Evolutionary conservation across 768 basidiomycete genomes (phyloP), one percentile per base, ranked within the genome.

Genomic region (Kwoniella sp.): DNA sequence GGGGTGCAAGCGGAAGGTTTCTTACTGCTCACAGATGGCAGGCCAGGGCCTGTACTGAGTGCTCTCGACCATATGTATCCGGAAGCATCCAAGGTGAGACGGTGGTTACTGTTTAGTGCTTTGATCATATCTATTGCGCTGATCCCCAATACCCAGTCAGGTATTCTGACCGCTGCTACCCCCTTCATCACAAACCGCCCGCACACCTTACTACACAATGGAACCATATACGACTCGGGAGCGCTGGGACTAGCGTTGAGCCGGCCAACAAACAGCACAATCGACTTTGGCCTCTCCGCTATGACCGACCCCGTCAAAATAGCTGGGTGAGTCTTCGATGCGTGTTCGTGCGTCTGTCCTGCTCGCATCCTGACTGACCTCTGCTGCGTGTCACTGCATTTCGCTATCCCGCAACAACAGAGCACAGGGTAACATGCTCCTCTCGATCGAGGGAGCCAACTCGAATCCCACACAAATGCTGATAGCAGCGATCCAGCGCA

Each of bases 391-490:
- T 31, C 29, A 31, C 17, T 37, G 61, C 28, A 52, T 45, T 3
- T 1, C 11, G n/a, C 41, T 45, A 20, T 11, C 41, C 20, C 4
- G 8, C 15, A 17, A 17, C n/a, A 51, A 25, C 69, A 79, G 79
- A 22, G 73, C 80, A 12, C 78, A 77, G 62, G 80, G 80, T 5
- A 81, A 81, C 52, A 70, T 81, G 56, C 68, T 81, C 1, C 64
- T 81, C 2, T 58, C 58, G 0, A 45, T 81, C 25, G 57, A 63
- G 1, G 67, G 57, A 4, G 41, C 69, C 23, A 66, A 65, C 37
- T 57, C 68, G 1, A 79, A 81, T 59, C 80, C 80, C 11, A 76
- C 80, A 0, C 77, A 79, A 59, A 64, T 67, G 5, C 73, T 81
- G 30, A 76, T 81, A 50, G 55, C 57, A 4, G 73, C 74, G 2